Evolutionary conservation across 495 filamentous ascomycete species (phyloP), one percentile per base, ranked within the genome.

Genomic region (Penicillium cosmopolitanum): DNA sequence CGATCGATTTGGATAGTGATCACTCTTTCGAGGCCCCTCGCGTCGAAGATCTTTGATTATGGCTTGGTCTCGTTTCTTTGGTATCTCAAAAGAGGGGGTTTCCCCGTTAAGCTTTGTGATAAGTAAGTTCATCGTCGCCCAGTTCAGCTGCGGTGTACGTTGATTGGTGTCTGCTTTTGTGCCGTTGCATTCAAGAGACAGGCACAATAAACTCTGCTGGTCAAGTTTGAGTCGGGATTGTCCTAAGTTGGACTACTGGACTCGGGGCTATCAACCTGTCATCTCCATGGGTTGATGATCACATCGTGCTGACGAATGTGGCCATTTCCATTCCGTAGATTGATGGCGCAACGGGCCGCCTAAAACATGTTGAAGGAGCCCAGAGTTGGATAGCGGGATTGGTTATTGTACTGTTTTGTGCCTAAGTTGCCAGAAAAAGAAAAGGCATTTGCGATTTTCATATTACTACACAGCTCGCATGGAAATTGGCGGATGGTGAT

Each of bases 161-260:
- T 54, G 36, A 42, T 53, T 56, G 55, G 51, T 44, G 47, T 55
- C 51, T 64, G 52, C 28, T 48, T 48, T 54, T 35, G 52, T 57
- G 56, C 48, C 18, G 63, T 60, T 59, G 59, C 56, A 62, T 50
- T 60, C 16, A 31, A 54, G 44, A 19, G 44, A 23, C 28, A 56
- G 48, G 43, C 44, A 34, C 13, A 47, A 12, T 47, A 46, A 40
- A 38, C 53, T 52, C 48, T 55, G 42, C 16, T 44, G 43, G 28
- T 53, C 42, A 23, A 34, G 23, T 16, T 50, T 36, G 46, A 52
- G 34, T 52, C 33, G 31, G 40, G 25, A 48, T 23, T 18, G n/a
- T 23, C 12, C 4, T 15, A 19, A 21, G 51, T 43, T 28, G 46
- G 50, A 36, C 60, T 57, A 48, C 31, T 16, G 1, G n/a, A 21